A percentile compares a stretch with the other conserved stretches of the same genome.
Evolutionary conservation across 441 rosid species (phyloP).

Genomic region (Pelargonium myrrhifolium): DNA sequence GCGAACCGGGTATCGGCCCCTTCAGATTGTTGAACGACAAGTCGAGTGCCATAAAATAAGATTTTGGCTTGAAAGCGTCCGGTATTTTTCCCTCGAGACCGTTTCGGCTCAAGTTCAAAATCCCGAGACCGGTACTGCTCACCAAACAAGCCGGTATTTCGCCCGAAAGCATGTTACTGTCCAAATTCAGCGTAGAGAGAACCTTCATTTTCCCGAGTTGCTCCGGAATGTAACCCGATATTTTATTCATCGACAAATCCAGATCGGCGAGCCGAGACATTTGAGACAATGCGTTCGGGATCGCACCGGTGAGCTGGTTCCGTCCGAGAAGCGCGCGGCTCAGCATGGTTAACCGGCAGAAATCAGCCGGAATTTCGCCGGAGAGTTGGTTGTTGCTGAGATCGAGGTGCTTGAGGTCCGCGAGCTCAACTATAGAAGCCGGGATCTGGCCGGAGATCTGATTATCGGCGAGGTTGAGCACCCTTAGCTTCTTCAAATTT

Average conservation of each 20-base stretch:
- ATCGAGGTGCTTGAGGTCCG: too few species aligned
- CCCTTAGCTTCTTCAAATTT: too few species aligned
- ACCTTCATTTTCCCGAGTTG: conserved; percentile 64
- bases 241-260: conserved; percentile 44
- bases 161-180: conserved; percentile 52
- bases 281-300: too few species aligned
- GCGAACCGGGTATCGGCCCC: conserved; percentile 55
- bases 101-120: conserved; percentile 68
- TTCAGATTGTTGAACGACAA: conserved; percentile 51
- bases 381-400: too few species aligned
- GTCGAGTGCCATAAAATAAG: conserved; percentile 66
- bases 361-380: too few species aligned
- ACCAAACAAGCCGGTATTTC: conserved; percentile 43
- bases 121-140: conserved; percentile 47
- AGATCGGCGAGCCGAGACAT: too few species aligned
- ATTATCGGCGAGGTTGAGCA: too few species aligned
- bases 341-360: too few species aligned
- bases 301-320: too few species aligned
- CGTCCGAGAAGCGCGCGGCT: too few species aligned
- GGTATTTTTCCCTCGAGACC: conserved; percentile 62
- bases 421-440: too few species aligned
- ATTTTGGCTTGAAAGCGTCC: conserved; percentile 56
- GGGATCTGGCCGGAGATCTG: too few species aligned
- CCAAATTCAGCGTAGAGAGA: conserved; percentile 57
- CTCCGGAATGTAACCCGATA: conserved; percentile 49